phyloP scores from a whole-genome alignment of 805 yeast genomes.

The Clavispora carvajalis region DNA sequence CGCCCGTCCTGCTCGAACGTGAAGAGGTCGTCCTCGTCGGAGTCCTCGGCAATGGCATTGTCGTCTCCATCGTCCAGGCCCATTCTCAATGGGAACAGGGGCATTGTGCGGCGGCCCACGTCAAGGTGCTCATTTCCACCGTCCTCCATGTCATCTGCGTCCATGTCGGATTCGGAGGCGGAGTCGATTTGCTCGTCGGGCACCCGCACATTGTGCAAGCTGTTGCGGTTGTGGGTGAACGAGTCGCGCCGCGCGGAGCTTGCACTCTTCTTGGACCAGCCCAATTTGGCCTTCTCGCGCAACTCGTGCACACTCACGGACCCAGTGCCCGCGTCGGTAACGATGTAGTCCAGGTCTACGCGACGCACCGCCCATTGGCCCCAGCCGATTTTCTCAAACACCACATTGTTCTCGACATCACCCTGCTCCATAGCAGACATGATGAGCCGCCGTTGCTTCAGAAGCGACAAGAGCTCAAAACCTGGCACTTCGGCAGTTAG shows the following conservation, averaged over 20 bases:
- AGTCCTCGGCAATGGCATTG: slow-evolving; percentile 29
- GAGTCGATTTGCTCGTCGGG: slow-evolving; percentile 31
- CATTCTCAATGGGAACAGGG: slow-evolving; percentile 3
- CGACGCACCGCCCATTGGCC: slow-evolving; percentile 90
- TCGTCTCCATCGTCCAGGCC: slow-evolving; percentile 34
- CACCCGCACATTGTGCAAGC: slow-evolving; percentile 41
- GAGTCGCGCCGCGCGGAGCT: slow-evolving; percentile 41
- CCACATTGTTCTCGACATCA: slow-evolving; percentile 52
- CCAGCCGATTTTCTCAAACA: slow-evolving; percentile 95
- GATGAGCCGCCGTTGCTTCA: slow-evolving; percentile 85
- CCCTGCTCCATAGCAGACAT: slow-evolving; percentile 84
- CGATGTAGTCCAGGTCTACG: slow-evolving; percentile 40
- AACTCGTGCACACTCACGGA: slow-evolving; percentile 29
- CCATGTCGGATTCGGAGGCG: slow-evolving; percentile 28
- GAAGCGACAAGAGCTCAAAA: slow-evolving; percentile 72
- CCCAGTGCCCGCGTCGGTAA: slow-evolving; percentile 35
- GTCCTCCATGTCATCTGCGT: slow-evolving; percentile 23
- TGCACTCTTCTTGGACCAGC: slow-evolving; percentile 35
- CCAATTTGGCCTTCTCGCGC: slow-evolving; percentile 31
- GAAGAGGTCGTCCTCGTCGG: slow-evolving; percentile 20
- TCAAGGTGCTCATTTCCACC: slow-evolving; percentile 13
- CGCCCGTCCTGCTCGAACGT: slow-evolving; percentile 22
- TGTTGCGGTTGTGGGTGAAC: slow-evolving; percentile 42
- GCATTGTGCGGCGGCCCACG: slow-evolving; percentile 17
- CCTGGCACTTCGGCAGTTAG: slow-evolving; percentile 69